A percentile compares a stretch with the other conserved stretches of the same genome.
Evolutionary conservation across 2,329 filamentous ascomycete genomes (phyloP).

Genomic region (Xylaria hypoxylon): DNA sequence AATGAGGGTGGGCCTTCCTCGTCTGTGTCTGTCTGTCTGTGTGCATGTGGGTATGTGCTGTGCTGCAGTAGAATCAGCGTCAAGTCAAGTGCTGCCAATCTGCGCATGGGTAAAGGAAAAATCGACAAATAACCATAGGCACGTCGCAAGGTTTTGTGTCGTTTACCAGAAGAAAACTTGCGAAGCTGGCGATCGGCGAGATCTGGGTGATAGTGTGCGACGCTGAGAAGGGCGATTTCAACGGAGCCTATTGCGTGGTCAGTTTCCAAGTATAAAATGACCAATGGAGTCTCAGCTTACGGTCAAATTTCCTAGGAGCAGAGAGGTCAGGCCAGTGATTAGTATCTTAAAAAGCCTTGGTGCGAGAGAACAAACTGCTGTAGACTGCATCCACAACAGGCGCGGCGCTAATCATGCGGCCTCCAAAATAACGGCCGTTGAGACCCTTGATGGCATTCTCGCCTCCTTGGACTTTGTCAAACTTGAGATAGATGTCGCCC

Average conservation of each 20-base stretch:
- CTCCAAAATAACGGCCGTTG: slow-evolving; percentile 96
- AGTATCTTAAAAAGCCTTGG: slow-evolving; percentile 80
- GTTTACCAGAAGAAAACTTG: slow-evolving; percentile 41
- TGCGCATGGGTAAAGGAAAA: slow-evolving; percentile 40
- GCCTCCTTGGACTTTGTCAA: slow-evolving; percentile 92
- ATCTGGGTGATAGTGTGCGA: slow-evolving; percentile 28
- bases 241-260: slow-evolving; percentile 19
- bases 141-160: slow-evolving; percentile 37
- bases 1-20: slow-evolving; percentile 28
- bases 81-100: slow-evolving; percentile 43
- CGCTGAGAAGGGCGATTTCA: slow-evolving; percentile 25
- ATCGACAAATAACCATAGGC: slow-evolving; percentile 39
- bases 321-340: slow-evolving; percentile 61
- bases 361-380: slow-evolving; percentile 93
- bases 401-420: slow-evolving; percentile 90
- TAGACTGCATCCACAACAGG: slow-evolving; percentile 99
- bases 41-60: slow-evolving; percentile 23
- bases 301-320: slow-evolving; percentile 60
- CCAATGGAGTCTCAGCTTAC: slow-evolving; percentile 38
- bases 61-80: slow-evolving; percentile 49
- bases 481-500: slow-evolving; percentile 98
- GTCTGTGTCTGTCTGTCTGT: slow-evolving; percentile 2
- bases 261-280: neutral
- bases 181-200: slow-evolving; percentile 29
- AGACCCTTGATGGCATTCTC: slow-evolving; percentile 98